Evolutionary conservation across 208 protist species (phyloP).

Genomic region (Trypanosoma melophagium): DNA sequence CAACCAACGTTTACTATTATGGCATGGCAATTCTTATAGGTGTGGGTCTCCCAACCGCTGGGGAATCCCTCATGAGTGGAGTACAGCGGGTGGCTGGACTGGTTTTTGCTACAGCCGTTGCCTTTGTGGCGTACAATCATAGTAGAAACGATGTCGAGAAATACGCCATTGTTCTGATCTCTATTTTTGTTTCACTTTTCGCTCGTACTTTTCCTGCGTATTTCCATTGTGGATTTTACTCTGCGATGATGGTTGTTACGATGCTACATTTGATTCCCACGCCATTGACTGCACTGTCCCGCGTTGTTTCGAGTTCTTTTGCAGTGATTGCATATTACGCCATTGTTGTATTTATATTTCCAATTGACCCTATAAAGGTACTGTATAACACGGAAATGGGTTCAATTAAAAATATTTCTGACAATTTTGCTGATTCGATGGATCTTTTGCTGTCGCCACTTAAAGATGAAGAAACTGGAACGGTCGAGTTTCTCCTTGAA

Average conservation of each 20-base stretch:
- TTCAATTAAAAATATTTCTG: conserved; percentile 28
- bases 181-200: conserved; percentile 44
- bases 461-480: conserved; percentile 9
- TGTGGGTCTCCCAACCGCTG: conserved; percentile 51
- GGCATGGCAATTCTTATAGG: conserved; percentile 72
- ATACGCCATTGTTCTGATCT: conserved; percentile 32
- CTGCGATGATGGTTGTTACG: conserved; percentile 39
- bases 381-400: conserved; percentile 42
- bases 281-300: conserved; percentile 36
- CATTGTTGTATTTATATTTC: conserved; percentile 71
- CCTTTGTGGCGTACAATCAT: conserved; percentile 45
- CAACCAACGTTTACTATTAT: conserved; percentile 58
- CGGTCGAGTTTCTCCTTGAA: conserved; percentile 25
- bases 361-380: conserved; percentile 51
- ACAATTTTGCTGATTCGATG: conserved; percentile 42
- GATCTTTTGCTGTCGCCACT: conserved; percentile 31
- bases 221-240: conserved; percentile 49
- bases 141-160: conserved; percentile 32
- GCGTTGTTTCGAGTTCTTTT: conserved; percentile 54
- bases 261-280: conserved; percentile 32
- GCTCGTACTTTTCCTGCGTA: conserved; percentile 42
- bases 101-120: conserved; percentile 43
- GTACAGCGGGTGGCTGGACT: conserved; percentile 64
- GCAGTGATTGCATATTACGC: conserved; percentile 72
- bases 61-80: conserved; percentile 53